Evolutionary conservation across 768 basidiomycete genomes (phyloP).

Genomic region (Lactarius trivialis): DNA sequence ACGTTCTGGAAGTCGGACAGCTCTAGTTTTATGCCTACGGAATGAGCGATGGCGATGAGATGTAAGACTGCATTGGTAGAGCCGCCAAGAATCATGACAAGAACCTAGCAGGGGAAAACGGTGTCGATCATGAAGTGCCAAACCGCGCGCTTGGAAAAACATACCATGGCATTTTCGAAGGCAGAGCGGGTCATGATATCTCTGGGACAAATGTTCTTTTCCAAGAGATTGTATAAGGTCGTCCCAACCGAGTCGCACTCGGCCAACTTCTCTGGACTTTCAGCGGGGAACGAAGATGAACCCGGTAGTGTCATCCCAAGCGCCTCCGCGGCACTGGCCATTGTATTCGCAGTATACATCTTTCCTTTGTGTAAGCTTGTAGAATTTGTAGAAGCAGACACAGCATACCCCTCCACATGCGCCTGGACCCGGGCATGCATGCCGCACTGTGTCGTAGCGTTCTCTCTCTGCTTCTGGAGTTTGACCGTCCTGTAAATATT

Average conservation of each 20-base stretch:
- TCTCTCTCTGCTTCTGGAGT: slow-evolving; percentile 75
- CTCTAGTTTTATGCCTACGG: slow-evolving; percentile 81
- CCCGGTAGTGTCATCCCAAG: slow-evolving; percentile 95
- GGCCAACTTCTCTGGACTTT: slow-evolving; percentile 77
- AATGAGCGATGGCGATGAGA: slow-evolving; percentile 93
- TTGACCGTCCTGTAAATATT: slow-evolving; percentile 86
- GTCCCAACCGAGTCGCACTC: slow-evolving; percentile 79
- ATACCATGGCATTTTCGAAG: slow-evolving; percentile 96
- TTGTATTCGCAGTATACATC: slow-evolving; percentile 99
- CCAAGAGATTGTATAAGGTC: slow-evolving; percentile 81
- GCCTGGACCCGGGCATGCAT: slow-evolving; percentile 96
- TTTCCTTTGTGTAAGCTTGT: slow-evolving; percentile 29
- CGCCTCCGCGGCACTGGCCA: slow-evolving; percentile 93
- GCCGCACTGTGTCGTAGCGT: slow-evolving; percentile 80
- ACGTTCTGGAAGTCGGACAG: slow-evolving; percentile 93
- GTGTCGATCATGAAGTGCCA: background rate
- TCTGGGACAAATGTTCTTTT: slow-evolving; percentile 85
- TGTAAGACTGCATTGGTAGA: slow-evolving; percentile 98
- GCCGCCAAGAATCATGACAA: slow-evolving; percentile 96
- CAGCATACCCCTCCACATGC: slow-evolving; percentile 86
- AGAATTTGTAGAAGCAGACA: background rate
- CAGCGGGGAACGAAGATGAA: slow-evolving; percentile 95
- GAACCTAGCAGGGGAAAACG: slow-evolving; percentile 46
- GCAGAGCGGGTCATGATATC: slow-evolving; percentile 97
- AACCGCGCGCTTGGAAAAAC: background rate